Evolutionary conservation across 345 rosid species (phyloP), one percentile per base, ranked within the genome.

Genomic region (Dipteronia sinensis): DNA sequence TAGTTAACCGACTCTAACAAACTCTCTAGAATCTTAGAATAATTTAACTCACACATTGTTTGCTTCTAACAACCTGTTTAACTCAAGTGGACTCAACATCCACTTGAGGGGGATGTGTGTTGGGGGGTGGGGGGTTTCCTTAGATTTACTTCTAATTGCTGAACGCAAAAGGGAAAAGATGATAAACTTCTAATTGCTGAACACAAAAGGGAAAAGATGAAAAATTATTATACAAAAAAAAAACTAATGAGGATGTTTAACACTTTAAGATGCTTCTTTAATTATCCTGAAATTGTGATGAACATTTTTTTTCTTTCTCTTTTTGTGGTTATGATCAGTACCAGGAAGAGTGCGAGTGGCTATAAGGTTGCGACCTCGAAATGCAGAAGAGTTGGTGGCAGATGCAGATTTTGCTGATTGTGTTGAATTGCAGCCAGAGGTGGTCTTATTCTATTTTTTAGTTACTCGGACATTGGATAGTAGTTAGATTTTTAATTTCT

Each of bases 381-480:
- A 90, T 85, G 87, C 89, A 1, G 99, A 97, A 86, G 99, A 97
- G 80, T 82, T 83, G 49, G 87, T 84, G 34, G 97, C 95, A 0
- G 99, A 97, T 88, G 97, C 99, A 23, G 99, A 97, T 87, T 97
- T 97, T 87, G 95, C 95, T 34, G 98, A 93, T 81, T 97, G 98
- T 70, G 99, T 97, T 64, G 99, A 97, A 82, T 81, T 97, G 79
- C 99, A 91, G 78, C 93, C 99, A 0, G 99, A 97, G 98, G 98
- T 94, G 70, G 20, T 73, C 78, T 66, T 53, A 17, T 61, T 19
- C 64, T 79, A 55, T 73, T 77, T 16, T 58, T 16, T 58, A 25
- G 40, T 10, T 4, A 65, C 38, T 34, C 2, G 31, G 47, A n/a
- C 20, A 23, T 15, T 80, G 13, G 13, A n/a, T 63, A 13, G 27